These are phyloP conservation scores for Volutella citrinella DNA, from an alignment of 2,329 filamentous ascomycete genomes.

Conservation along the genomic window DNA sequence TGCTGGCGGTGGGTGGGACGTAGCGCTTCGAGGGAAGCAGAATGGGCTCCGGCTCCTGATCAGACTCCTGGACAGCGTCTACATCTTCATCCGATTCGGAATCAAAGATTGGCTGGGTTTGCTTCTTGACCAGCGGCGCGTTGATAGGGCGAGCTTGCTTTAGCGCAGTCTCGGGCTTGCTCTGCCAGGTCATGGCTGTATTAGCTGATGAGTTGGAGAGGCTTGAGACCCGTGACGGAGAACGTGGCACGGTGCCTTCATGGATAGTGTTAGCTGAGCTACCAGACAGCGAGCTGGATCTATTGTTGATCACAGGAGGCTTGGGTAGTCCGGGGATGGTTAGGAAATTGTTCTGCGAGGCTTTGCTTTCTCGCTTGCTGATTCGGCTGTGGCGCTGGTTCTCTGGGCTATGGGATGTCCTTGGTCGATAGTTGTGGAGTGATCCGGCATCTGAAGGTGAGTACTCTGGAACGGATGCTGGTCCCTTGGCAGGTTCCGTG, in stretches of 20 bases:
- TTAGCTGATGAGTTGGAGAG: constrained; percentile 38
- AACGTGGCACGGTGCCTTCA: constrained; percentile 18
- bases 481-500: constrained; percentile 18
- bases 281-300: constrained; percentile 24
- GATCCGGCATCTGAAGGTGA: constrained; percentile 22
- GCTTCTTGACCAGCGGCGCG: constrained; percentile 33
- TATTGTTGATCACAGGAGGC: constrained; percentile 11
- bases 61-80: constrained; percentile 12
- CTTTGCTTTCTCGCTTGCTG: constrained; percentile 39
- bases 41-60: constrained; percentile 10
- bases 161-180: constrained; percentile 27
- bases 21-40: background rate
- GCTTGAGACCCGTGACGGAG: constrained; percentile 28
- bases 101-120: constrained; percentile 19
- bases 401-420: constrained; percentile 20
- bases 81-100: constrained; percentile 19
- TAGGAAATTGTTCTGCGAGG: constrained; percentile 40
- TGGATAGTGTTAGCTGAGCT: constrained; percentile 23
- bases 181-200: constrained; percentile 32
- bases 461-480: constrained; percentile 24
- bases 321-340: constrained; percentile 32
- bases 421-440: constrained; percentile 17
- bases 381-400: constrained; percentile 28
- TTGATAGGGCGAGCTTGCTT: constrained; percentile 40
- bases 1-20: constrained; percentile 14